Evolutionary conservation across 441 rosid genomes (phyloP).

Genomic region (Populus trichocarpa): DNA sequence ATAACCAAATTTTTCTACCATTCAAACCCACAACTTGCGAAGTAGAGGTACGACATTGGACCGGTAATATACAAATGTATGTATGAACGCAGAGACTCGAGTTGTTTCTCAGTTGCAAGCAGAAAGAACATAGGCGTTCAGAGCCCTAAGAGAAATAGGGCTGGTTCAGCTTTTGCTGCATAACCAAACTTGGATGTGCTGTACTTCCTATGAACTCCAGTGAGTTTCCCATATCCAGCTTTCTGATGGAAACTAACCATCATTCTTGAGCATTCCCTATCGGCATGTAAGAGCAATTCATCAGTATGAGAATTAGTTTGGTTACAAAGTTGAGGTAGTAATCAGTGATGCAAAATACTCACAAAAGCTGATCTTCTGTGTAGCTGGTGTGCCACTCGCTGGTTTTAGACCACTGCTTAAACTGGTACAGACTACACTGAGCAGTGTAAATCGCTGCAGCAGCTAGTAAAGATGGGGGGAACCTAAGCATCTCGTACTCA

Average conservation of each 20-base stretch:
- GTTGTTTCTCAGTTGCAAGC: too few species aligned
- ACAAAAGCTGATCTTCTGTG: slow-evolving; percentile 69
- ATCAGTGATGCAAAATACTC: slow-evolving; percentile 22
- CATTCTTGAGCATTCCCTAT: slow-evolving; percentile 70
- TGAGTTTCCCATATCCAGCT: slow-evolving; percentile 64
- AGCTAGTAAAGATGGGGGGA: slow-evolving; percentile 65
- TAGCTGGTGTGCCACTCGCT: slow-evolving; percentile 63
- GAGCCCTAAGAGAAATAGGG: slow-evolving; percentile 9
- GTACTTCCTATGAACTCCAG: slow-evolving; percentile 83
- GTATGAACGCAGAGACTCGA: too few species aligned
- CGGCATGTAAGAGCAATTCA: neutral
- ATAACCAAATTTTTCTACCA: too few species aligned
- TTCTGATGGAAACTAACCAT: slow-evolving; percentile 64
- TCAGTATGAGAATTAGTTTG: neutral
- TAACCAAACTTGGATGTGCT: slow-evolving; percentile 64
- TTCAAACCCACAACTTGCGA: too few species aligned
- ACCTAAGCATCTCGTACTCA: slow-evolving; percentile 77
- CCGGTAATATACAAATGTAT: too few species aligned
- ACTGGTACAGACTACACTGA: slow-evolving; percentile 58
- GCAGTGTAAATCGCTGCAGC: slow-evolving; percentile 84
- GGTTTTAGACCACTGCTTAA: slow-evolving; percentile 68
- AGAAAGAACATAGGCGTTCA: too few species aligned
- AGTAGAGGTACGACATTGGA: too few species aligned
- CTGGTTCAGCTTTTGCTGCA: slow-evolving; percentile 62
- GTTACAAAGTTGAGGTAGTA: neutral